A percentile compares a stretch with the other conserved stretches of the same genome.
phyloP scores from a whole-genome alignment of 768 basidiomycete species.

The Royoungia palumana region DNA sequence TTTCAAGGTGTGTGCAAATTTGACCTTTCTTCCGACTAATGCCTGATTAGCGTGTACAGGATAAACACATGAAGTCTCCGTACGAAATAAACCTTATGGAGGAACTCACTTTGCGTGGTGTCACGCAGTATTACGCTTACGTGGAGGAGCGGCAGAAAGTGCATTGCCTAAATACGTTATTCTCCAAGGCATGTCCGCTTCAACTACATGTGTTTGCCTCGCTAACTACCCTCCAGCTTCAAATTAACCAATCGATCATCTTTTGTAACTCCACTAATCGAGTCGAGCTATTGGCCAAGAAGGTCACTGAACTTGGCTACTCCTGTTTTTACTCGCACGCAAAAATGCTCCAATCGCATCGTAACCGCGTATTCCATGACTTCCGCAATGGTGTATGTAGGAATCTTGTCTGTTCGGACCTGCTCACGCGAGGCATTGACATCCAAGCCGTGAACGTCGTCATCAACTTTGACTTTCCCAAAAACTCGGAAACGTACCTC shows the following conservation, averaged over 20 bases:
- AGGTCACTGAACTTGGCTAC: constrained; percentile 98
- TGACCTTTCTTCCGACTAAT: neutral
- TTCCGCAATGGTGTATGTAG: constrained; percentile 98
- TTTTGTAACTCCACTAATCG: constrained; percentile 99
- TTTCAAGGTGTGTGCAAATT: constrained; percentile 69
- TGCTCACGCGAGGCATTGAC: constrained; percentile 98
- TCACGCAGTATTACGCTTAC: constrained; percentile 99
- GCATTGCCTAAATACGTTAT: constrained; percentile 98
- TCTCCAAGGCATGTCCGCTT: constrained; percentile 73
- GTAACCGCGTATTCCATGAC: constrained; percentile 99
- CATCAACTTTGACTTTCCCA: constrained; percentile 99
- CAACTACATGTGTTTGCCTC: neutral
- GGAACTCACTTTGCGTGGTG: constrained; percentile 96
- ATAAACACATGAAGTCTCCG: constrained; percentile 93
- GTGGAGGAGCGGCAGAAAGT: constrained; percentile 99
- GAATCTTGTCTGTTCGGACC: constrained; percentile 96
- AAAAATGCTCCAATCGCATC: constrained; percentile 98
- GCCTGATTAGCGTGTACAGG: constrained; percentile 43
- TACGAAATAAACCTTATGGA: constrained; percentile 99
- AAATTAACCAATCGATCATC: constrained; percentile 99
- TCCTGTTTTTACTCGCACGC: constrained; percentile 99
- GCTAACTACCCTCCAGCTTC: constrained; percentile 55
- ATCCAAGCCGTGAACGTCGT: constrained; percentile 99
- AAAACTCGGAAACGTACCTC: constrained; percentile 98
- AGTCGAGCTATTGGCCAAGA: constrained; percentile 98